Base-by-base conservation (phyloP, 2,329 filamentous ascomycete species). In the Fusarium continuum region DNA sequence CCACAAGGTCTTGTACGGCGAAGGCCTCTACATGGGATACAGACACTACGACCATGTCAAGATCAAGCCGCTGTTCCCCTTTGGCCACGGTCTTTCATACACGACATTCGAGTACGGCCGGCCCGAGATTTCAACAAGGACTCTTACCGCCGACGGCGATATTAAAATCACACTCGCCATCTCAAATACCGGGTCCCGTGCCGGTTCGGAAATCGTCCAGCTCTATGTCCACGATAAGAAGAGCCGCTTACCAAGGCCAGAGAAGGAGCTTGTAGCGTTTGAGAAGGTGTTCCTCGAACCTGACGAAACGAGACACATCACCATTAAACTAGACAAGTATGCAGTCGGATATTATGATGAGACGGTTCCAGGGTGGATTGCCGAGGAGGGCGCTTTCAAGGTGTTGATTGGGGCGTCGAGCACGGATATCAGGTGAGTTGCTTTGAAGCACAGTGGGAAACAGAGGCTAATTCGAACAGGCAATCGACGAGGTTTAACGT, bases 1-100 rank as follows among this genome's bases (percentile, higher is more conserved):
- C 72, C 75, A 85, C 41, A 83, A 86, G 65, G 87, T 89, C 0
- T 74, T 88, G 2, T 92, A 92, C 70, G 88, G 88, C 47, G 90
- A 93, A 74, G 89, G 88, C 13, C 76, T 92, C 11, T 91, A 87
- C 75, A 84, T 92, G 50, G 90, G 90, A 3, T 92, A 93, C 75
- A 79, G 86, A 16, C 88, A 91, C 75, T 92, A 91, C 73, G 89
- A 93, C 68, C 84, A 84, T 17, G 77, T 80, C 11, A 79, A 80
- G 22, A 82, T 88, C 44, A 76, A 80, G 6, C 87, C 88, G 0
- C 79, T 90, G 0, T 92, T 91, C 75, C 82, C 88, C 23, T 92
- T 92, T 64, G 90, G 90, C 10, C 88, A 91, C 72, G 90, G 90
- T 2, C 80, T 92, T 8, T 90, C 88, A 0, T 93, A 92, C 74